phyloP scores from a whole-genome alignment of 768 basidiomycete species.

The Phaeotremella skinneri region DNA sequence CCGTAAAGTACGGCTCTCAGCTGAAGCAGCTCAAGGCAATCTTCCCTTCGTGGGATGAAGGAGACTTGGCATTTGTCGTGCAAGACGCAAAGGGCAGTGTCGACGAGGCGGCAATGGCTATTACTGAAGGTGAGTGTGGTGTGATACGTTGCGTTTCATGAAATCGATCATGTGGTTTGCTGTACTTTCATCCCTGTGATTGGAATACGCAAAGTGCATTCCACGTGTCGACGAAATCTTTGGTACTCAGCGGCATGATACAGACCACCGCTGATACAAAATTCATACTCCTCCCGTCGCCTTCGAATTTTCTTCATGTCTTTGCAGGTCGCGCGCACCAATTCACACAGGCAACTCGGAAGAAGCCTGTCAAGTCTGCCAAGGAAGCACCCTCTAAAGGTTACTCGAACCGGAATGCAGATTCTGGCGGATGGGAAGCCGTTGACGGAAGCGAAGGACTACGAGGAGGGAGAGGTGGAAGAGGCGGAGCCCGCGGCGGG shows the following conservation, averaged over 20 bases:
- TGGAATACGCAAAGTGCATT: too few species aligned
- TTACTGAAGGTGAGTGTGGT: conserved; percentile 50
- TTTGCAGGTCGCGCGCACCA: conserved; percentile 49
- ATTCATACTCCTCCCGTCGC: too few species aligned
- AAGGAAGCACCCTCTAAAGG: conserved; percentile 24
- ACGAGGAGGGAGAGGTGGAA: conserved; percentile 47
- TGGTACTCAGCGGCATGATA: too few species aligned
- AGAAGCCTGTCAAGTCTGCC: conserved; percentile 42
- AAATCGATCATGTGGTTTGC: not conserved
- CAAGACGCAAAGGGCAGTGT: conserved; percentile 50
- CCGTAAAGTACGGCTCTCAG: conserved; percentile 45
- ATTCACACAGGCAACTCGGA: conserved; percentile 50
- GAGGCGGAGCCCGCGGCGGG: conserved; percentile 24
- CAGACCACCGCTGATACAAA: too few species aligned
- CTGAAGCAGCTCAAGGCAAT: conserved; percentile 47
- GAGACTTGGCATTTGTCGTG: conserved; percentile 47
- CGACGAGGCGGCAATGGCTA: conserved; percentile 50
- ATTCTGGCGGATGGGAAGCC: conserved; percentile 40
- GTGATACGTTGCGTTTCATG: too few species aligned
- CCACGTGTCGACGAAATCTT: too few species aligned
- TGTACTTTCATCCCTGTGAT: too few species aligned
- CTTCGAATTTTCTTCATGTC: not conserved
- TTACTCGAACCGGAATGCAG: conserved; percentile 46
- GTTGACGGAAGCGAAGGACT: conserved; percentile 41
- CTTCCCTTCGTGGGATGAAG: conserved; percentile 52